phyloP scores from a whole-genome alignment of 225 moss, liverwort and hornwort genomes.

The Physcomitrellopsis africana region DNA sequence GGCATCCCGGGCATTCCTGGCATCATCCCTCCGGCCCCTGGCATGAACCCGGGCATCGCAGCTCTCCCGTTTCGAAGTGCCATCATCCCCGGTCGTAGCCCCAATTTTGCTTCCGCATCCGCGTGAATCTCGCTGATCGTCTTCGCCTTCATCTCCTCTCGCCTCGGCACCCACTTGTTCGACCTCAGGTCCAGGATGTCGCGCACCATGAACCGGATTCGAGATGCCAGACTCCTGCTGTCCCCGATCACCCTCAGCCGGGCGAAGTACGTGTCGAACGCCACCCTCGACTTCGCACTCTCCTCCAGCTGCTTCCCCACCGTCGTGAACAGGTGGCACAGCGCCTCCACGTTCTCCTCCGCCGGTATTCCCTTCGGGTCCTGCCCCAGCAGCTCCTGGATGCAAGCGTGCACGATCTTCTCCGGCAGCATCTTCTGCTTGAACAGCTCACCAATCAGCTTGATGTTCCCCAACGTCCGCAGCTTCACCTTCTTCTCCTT shows the following conservation, averaged over 20 bases:
- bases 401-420: slow-evolving; percentile 69
- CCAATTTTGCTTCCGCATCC: slow-evolving; percentile 79
- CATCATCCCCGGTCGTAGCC: slow-evolving; percentile 60
- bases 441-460: slow-evolving; percentile 82
- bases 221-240: slow-evolving; percentile 46
- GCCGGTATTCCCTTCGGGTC: slow-evolving; percentile 50
- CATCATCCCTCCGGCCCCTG: slow-evolving; percentile 47
- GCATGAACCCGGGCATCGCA: slow-evolving; percentile 40
- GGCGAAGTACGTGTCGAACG: slow-evolving; percentile 61
- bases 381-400: slow-evolving; percentile 61
- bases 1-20: slow-evolving; percentile 52
- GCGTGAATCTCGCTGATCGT: slow-evolving; percentile 78
- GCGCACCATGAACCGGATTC: slow-evolving; percentile 75
- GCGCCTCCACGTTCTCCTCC: slow-evolving; percentile 84
- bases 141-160: slow-evolving; percentile 81
- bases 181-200: slow-evolving; percentile 69
- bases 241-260: slow-evolving; percentile 52
- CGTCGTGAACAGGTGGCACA: slow-evolving; percentile 60
- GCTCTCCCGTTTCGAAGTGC: slow-evolving; percentile 57
- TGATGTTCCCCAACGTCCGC: slow-evolving; percentile 78
- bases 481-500: slow-evolving; percentile 78
- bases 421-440: slow-evolving; percentile 77
- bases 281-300: slow-evolving; percentile 54
- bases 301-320: slow-evolving; percentile 72
- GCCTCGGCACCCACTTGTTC: slow-evolving; percentile 73